phyloP scores from a whole-genome alignment of 306 rosid species.

The Leucaena leucocephala region DNA sequence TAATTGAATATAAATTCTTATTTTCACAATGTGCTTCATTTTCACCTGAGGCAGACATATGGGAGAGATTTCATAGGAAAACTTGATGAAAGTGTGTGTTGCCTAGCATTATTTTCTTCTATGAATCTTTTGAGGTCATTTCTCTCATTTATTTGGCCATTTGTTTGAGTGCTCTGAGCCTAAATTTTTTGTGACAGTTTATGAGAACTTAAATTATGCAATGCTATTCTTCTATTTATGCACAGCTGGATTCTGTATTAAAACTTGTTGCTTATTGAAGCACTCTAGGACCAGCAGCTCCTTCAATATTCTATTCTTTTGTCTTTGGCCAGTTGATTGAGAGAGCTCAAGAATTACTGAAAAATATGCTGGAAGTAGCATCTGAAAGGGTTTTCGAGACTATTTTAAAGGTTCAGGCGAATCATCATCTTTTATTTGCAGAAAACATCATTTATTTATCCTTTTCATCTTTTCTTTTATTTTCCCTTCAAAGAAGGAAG shows the following conservation, averaged over 20 bases:
- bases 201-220: neutral
- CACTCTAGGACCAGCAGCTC: neutral
- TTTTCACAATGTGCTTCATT: neutral
- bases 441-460: neutral
- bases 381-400: constrained; percentile 50
- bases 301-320: neutral
- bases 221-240: neutral
- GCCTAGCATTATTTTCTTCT: neutral
- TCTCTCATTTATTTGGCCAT: neutral
- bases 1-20: neutral
- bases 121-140: neutral
- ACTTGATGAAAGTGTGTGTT: neutral
- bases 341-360: constrained; percentile 56
- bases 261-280: neutral
- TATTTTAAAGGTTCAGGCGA: constrained; percentile 50
- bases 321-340: constrained; percentile 46
- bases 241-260: neutral
- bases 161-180: constrained; percentile 7
- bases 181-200: neutral
- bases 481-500: constrained; percentile 3
- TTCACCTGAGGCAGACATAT: neutral
- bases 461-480: neutral
- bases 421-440: constrained; percentile 12
- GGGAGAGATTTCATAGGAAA: neutral
- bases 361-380: constrained; percentile 62